Percentiles rank a stretch among this genome's conserved stretches.
phyloP scores from a whole-genome alignment of 768 basidiomycete genomes.

The Omphalotus guepiniiformis region DNA sequence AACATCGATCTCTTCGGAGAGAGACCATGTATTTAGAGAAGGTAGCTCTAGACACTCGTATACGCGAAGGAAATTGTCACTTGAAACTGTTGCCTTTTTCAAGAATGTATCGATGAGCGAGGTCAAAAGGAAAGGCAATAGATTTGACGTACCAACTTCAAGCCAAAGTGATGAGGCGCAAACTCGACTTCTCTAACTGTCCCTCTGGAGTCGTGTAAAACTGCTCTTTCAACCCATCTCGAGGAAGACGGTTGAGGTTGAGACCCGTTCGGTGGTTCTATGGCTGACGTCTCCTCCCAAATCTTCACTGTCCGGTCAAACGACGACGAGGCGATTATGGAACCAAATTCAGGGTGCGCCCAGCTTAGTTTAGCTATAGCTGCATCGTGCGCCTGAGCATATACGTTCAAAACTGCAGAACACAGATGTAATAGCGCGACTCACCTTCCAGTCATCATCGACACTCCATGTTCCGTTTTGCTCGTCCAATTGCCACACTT shows the following conservation, averaged over 20 bases:
- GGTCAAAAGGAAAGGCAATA: background rate
- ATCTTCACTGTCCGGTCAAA: conserved; percentile 92
- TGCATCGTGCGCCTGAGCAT: conserved; percentile 84
- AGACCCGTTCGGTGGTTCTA: conserved; percentile 18
- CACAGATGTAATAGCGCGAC: too few species aligned
- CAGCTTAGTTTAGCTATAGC: conserved; percentile 80
- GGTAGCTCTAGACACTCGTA: conserved; percentile 88
- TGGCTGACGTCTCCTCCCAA: conserved; percentile 66
- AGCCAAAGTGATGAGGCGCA: conserved; percentile 79
- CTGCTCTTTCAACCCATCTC: conserved; percentile 71
- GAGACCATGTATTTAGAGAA: conserved; percentile 66
- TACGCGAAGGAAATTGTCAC: conserved; percentile 82
- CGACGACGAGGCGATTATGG: conserved; percentile 79
- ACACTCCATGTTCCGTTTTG: conserved; percentile 66
- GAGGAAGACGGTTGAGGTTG: conserved; percentile 27
- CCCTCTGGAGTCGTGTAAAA: conserved; percentile 79
- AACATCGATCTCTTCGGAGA: conserved; percentile 76
- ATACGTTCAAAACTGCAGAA: too few species aligned
- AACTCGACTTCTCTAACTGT: conserved; percentile 87
- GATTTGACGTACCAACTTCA: conserved; percentile 67
- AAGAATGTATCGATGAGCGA: background rate
- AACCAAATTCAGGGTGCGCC: conserved; percentile 92
- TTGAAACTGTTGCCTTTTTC: conserved; percentile 78
- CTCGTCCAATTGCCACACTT: conserved; percentile 81
- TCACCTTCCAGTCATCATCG: conserved; percentile 90